Base-by-base conservation (phyloP, 2,329 filamentous ascomycete species). In the Aspergillus vadensis region DNA sequence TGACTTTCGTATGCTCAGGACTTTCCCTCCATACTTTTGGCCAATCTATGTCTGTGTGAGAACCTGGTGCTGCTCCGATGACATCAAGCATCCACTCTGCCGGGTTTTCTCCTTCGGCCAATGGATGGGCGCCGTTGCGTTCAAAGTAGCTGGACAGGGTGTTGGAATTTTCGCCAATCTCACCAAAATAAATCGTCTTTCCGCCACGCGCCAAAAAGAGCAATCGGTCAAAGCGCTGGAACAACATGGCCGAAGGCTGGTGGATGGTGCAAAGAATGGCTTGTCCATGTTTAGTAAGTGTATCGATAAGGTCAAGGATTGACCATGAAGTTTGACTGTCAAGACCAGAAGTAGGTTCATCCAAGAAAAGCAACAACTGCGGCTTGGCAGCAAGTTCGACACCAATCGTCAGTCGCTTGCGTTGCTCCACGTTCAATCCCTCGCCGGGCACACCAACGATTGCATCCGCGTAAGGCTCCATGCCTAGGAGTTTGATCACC, bases 241-340 rank as follows among this genome's bases (percentile, higher is more conserved):
- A 96, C 54, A 97, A 83, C 84, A 96, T 92, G 44, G 92, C 92
- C 14, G 91, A 96, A 12, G 93, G 93, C 76, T 97, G 93, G 76
- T 97, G 93, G 63, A 97, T 97, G 0, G 93, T 97, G 80, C 92
- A 97, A n/a, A 97, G 86, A 76, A 97, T 91, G 54, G 94, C 92
- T 74, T 95, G 91, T 17, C 93, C 93, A 63, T 87, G 90, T 74
- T 94, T 90, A 69, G 92, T 92, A 27, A 97, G 83, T 77, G 95
- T 97, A 77, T 95, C 89, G 38, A 97, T 84, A 10, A 97, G 84
- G 72, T 91, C 88, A 47, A 92, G 83, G 71, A 97, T 97, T 65
- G 91, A 90, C 91, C 91, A 97, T 0, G 92, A 94, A 1, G 92
- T 96, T 75, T 97, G 92, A 70, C 88, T 91, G 76, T 97, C 93